Percentiles rank a stretch among this genome's conserved stretches.
phyloP scores from a whole-genome alignment of 2,329 filamentous ascomycete genomes.

The Cladosporium oxysporum region DNA sequence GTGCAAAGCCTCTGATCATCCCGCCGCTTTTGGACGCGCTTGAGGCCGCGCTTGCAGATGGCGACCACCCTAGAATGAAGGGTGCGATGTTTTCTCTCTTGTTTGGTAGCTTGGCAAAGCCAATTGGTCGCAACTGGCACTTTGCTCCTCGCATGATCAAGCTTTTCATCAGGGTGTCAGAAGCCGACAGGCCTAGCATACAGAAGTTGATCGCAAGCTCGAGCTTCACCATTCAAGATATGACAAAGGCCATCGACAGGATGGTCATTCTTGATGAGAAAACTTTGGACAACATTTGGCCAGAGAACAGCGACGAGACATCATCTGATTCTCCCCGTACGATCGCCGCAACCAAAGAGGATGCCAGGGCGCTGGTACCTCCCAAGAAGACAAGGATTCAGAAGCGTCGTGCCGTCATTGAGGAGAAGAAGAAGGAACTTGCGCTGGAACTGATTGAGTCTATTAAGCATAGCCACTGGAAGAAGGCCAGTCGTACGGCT shows the following conservation, averaged over 20 bases:
- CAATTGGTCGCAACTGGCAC: conserved; percentile 88
- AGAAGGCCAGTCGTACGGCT: conserved; percentile 85
- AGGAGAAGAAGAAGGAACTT: conserved; percentile 77
- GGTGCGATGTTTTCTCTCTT: conserved; percentile 88
- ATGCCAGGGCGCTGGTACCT: conserved; percentile 62
- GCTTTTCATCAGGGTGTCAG: conserved; percentile 84
- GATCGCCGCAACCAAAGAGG: conserved; percentile 44
- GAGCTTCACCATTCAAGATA: conserved; percentile 85
- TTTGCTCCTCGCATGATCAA: conserved; percentile 89
- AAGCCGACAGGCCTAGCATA: conserved; percentile 90
- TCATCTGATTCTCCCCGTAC: conserved; percentile 33
- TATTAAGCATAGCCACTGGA: conserved; percentile 87
- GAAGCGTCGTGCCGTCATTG: conserved; percentile 73
- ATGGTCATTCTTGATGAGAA: conserved; percentile 79
- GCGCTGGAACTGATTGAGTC: conserved; percentile 78
- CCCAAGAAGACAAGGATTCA: conserved; percentile 73
- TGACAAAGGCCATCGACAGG: conserved; percentile 82
- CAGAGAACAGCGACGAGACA: conserved; percentile 43
- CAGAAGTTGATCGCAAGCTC: conserved; percentile 82
- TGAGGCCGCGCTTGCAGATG: conserved; percentile 72
- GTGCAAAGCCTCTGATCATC: conserved; percentile 84
- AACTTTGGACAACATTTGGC: conserved; percentile 70
- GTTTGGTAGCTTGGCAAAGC: conserved; percentile 85
- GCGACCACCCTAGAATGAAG: conserved; percentile 90
- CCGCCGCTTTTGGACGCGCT: conserved; percentile 80